phyloP scores from a whole-genome alignment of 2,329 filamentous ascomycete species.

The Alternaria brassicicola region DNA sequence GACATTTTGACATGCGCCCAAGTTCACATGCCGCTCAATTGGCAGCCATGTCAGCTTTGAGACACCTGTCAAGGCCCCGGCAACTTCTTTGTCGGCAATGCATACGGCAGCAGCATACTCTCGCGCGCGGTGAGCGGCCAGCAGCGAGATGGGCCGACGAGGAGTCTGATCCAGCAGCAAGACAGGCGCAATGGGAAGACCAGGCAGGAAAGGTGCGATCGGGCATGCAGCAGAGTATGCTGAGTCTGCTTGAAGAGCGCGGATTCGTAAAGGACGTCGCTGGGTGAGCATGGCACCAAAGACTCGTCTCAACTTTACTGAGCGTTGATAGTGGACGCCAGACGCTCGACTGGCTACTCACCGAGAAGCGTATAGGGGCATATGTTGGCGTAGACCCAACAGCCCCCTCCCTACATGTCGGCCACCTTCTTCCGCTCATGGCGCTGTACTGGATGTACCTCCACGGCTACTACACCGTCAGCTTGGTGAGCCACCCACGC shows the following conservation, averaged over 20 bases:
- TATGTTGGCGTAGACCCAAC: constrained; percentile 87
- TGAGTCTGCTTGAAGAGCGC: constrained; percentile 71
- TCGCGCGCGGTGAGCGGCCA: constrained; percentile 24
- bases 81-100: constrained; percentile 39
- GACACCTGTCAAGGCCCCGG: constrained; percentile 35
- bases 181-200: constrained; percentile 34
- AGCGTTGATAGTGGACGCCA: constrained; percentile 50
- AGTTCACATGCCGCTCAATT: constrained; percentile 20
- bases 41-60: constrained; percentile 40
- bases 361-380: constrained; percentile 68
- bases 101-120: constrained; percentile 27
- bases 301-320: constrained; percentile 10
- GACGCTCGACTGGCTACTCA: constrained; percentile 68
- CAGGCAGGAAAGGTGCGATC: constrained; percentile 35
- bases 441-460: constrained; percentile 83
- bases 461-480: constrained; percentile 71
- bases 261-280: constrained; percentile 76
- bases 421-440: constrained; percentile 82
- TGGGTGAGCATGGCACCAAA: constrained; percentile 60
- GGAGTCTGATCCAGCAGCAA: constrained; percentile 20
- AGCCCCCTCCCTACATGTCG: constrained; percentile 77
- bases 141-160: constrained; percentile 30
- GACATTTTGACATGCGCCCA: constrained; percentile 27
- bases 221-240: constrained; percentile 53
- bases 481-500: constrained; percentile 55